A percentile compares a stretch with the other conserved stretches of the same genome.
Evolutionary conservation across 208 protist genomes (phyloP).

Genomic region (Trypanosomatidae sp.): DNA sequence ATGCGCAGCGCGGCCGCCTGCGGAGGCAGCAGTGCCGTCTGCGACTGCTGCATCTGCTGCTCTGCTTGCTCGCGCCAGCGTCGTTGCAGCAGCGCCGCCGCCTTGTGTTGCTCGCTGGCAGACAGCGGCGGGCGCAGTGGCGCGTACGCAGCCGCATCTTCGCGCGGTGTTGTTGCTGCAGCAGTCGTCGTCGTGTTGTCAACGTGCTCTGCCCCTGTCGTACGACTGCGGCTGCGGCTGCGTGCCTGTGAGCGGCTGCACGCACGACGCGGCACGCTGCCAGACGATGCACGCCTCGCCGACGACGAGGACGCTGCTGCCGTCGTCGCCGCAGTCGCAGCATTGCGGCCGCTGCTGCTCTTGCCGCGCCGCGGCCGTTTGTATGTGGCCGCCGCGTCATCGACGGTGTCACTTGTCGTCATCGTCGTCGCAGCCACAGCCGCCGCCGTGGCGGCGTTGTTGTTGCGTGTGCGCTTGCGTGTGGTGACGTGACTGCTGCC

Average conservation of each 20-base stretch:
- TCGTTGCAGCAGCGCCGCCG: conserved; percentile 18
- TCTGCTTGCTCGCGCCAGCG: conserved; percentile 18
- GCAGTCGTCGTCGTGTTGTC: too few species aligned
- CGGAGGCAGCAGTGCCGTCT: conserved; percentile 7
- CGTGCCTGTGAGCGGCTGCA: neutral
- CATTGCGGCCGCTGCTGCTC: neutral
- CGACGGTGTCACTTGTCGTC: neutral
- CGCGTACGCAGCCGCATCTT: conserved; percentile 19
- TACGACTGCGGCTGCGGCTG: neutral
- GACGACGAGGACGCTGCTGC: neutral
- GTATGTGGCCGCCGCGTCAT: neutral
- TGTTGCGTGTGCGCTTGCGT: neutral
- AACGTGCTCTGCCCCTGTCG: too few species aligned
- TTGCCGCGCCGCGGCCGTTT: neutral
- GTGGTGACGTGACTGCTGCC: neutral
- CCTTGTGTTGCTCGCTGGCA: conserved; percentile 21
- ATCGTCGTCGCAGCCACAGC: neutral
- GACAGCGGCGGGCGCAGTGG: conserved; percentile 39
- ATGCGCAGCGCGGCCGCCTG: conserved; percentile 13
- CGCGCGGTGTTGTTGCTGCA: too few species aligned
- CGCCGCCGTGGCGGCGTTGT: neutral
- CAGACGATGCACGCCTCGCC: neutral
- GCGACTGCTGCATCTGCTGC: too few species aligned
- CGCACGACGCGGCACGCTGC: neutral
- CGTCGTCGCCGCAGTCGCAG: neutral